phyloP scores from a whole-genome alignment of 306 rosid genomes.

The Vachellia pachyceras region DNA sequence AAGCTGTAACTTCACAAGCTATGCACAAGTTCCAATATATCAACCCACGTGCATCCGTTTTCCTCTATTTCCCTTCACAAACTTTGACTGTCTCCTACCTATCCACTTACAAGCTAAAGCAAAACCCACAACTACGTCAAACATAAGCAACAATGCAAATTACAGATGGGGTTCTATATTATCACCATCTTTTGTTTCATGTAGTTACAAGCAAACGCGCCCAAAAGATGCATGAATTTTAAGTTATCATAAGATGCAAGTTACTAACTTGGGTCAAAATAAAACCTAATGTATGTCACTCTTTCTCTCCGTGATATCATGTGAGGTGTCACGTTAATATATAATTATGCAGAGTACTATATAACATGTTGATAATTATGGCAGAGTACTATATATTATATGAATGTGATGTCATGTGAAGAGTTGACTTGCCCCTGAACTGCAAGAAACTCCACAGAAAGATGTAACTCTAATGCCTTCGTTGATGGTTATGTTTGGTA shows the following conservation, averaged over 20 bases:
- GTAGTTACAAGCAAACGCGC: slow-evolving; percentile 2
- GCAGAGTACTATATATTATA: neutral
- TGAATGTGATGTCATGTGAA: slow-evolving; percentile 22
- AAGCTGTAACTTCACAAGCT: slow-evolving; percentile 39
- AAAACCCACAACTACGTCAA: slow-evolving; percentile 18
- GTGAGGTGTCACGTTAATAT: too few relatives aligned
- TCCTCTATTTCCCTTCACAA: slow-evolving; percentile 27
- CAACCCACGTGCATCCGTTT: slow-evolving; percentile 47
- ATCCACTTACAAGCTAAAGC: neutral
- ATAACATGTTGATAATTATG: neutral
- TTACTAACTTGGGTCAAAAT: neutral
- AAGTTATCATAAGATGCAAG: neutral
- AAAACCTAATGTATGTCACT: neutral
- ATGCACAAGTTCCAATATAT: slow-evolving; percentile 58
- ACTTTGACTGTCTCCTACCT: neutral
- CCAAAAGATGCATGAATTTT: neutral
- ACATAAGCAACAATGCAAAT: neutral
- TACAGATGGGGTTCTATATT: neutral
- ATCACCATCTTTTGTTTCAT: slow-evolving; percentile 28
- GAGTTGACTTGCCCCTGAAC: slow-evolving; percentile 43
- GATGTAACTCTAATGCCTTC: neutral
- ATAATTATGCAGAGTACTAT: too few relatives aligned
- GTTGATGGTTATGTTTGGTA: neutral
- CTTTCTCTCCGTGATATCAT: neutral
- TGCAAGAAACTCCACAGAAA: slow-evolving; percentile 5